Percentiles rank a stretch among this genome's conserved stretches.
These are phyloP conservation scores for Kluyveromyces siamensis DNA, from an alignment of 805 yeast species.

Conservation along the genomic window DNA sequence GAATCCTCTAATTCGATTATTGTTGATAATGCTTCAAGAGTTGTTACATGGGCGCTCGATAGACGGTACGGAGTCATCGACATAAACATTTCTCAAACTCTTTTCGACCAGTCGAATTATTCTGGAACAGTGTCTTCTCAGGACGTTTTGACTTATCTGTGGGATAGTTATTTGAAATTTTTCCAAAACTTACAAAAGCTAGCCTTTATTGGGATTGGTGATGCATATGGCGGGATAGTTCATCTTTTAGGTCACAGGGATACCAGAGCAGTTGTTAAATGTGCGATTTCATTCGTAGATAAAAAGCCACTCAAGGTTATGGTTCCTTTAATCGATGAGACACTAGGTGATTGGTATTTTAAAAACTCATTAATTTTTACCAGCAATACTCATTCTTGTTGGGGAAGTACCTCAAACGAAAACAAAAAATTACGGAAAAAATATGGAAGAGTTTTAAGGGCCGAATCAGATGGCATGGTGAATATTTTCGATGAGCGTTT, in stretches of 20 bases:
- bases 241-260: conserved; percentile 82
- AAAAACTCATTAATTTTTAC: conserved; percentile 79
- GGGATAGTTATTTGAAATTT: conserved; percentile 86
- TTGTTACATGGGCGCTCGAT: conserved; percentile 58
- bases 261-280: conserved; percentile 53
- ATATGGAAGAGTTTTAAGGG: conserved; percentile 78
- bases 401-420: conserved; percentile 49
- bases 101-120: conserved; percentile 40
- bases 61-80: conserved; percentile 74
- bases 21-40: conserved; percentile 61
- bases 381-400: conserved; percentile 63
- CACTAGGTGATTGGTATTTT: conserved; percentile 85
- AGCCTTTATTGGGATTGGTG: conserved; percentile 82
- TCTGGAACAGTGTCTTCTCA: conserved; percentile 63
- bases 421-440: conserved; percentile 77
- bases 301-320: conserved; percentile 64
- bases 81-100: conserved; percentile 59
- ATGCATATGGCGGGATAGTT: conserved; percentile 77
- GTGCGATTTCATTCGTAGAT: conserved; percentile 62
- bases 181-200: conserved; percentile 57
- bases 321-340: conserved; percentile 82
- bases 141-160: conserved; percentile 66
- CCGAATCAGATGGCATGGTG: conserved; percentile 63
- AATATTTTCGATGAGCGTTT: conserved; percentile 73
- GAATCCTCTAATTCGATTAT: conserved; percentile 65